These are phyloP conservation scores for Fraxinus velutina DNA, from an alignment of 305 asterid genomes.

Conservation along the genomic window DNA sequence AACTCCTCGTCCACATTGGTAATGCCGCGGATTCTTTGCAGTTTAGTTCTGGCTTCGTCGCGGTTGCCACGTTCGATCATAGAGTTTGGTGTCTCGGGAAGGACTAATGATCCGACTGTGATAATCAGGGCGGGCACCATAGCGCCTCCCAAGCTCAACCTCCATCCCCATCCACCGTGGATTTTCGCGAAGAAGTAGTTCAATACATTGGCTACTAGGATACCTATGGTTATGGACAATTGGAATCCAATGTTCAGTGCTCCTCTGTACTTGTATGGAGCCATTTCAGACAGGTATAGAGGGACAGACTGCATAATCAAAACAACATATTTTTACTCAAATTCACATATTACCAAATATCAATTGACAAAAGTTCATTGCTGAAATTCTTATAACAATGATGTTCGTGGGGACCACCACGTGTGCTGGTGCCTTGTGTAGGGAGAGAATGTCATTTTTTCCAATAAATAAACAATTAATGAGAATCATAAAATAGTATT, in stretches of 20 bases:
- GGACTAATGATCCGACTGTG: conserved; percentile 65
- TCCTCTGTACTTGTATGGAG: conserved; percentile 81
- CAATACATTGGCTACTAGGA: conserved; percentile 57
- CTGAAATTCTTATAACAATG: not conserved
- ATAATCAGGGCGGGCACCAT: conserved; percentile 78
- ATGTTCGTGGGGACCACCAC: not conserved
- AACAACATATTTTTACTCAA: not conserved
- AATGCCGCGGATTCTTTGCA: conserved; percentile 55
- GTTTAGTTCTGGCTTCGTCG: conserved; percentile 49
- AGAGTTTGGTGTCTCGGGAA: conserved; percentile 87
- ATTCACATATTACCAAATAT: not conserved
- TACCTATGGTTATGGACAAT: conserved; percentile 65
- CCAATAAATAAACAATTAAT: not conserved
- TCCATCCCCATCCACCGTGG: conserved; percentile 57
- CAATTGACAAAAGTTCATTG: too few species aligned
- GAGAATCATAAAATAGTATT: not conserved
- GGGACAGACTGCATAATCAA: conserved; percentile 61
- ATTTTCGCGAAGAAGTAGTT: conserved; percentile 61
- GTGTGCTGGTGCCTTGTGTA: not conserved
- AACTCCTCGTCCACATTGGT: conserved; percentile 68
- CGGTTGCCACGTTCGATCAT: conserved; percentile 66
- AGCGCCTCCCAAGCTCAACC: conserved; percentile 74
- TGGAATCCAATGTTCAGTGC: conserved; percentile 85
- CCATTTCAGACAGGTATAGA: conserved; percentile 82
- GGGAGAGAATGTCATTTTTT: not conserved